These are phyloP conservation scores for Myxozyma neglecta DNA, from an alignment of 805 yeast species.

Conservation along the genomic window DNA sequence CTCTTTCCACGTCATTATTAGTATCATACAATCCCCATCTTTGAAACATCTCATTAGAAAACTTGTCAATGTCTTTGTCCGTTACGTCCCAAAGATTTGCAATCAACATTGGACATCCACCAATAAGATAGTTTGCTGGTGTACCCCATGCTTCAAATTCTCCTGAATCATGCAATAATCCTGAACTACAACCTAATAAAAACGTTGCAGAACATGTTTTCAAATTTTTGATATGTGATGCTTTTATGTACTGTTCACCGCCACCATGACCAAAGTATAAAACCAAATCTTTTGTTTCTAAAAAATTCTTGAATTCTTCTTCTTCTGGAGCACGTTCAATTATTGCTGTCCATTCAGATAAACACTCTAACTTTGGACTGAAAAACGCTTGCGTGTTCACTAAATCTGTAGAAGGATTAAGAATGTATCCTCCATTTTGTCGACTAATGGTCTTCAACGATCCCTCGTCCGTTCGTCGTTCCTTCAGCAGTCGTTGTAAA, in stretches of 20 bases:
- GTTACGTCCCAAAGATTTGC: constrained; percentile 97
- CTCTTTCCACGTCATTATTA: constrained; percentile 19
- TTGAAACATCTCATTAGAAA: constrained; percentile 60
- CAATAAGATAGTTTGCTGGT: constrained; percentile 68
- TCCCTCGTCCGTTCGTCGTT: background rate
- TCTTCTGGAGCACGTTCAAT: constrained; percentile 61
- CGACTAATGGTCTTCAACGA: background rate
- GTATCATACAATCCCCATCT: constrained; percentile 60
- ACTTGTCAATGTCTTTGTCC: constrained; percentile 87
- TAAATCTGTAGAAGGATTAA: constrained; percentile 84
- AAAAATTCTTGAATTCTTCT: constrained; percentile 47
- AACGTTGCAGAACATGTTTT: constrained; percentile 44
- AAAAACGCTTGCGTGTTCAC: constrained; percentile 62
- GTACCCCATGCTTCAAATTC: constrained; percentile 73
- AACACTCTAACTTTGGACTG: constrained; percentile 36
- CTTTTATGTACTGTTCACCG: constrained; percentile 77
- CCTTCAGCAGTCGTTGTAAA: constrained; percentile 43
- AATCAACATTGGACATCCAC: constrained; percentile 79
- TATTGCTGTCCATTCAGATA: constrained; percentile 53
- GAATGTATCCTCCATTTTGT: constrained; percentile 54
- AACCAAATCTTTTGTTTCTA: constrained; percentile 52
- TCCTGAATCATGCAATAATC: constrained; percentile 57
- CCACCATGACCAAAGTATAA: constrained; percentile 95
- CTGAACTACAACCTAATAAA: constrained; percentile 90
- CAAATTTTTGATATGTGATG: constrained; percentile 54